Evolutionary conservation across 345 rosid genomes (phyloP), one percentile per base, ranked within the genome.

Genomic region (Fremontodendron californicum): DNA sequence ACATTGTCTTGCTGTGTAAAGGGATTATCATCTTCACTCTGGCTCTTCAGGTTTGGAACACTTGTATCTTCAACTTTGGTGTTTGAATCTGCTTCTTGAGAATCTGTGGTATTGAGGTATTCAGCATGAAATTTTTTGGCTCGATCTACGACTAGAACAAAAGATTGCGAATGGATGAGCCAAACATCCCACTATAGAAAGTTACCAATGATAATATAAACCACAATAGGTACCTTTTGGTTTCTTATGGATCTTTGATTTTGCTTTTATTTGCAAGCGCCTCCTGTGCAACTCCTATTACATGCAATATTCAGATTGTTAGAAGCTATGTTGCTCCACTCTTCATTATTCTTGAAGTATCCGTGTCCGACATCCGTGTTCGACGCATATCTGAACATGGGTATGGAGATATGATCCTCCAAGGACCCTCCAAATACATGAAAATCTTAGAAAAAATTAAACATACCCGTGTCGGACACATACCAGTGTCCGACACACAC

Each of bases 231-330:
- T 77, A 87, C 90, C 93, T 84, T 88, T 82, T 49, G 81, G 74
- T 79, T 82, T 89, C 84, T 87, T 86, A 48, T 63, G 81, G 52
- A 78, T 37, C 83, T 90, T 88, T 52, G 86, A 81, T 78, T 60
- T 81, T 27, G 82, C 79, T 86, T 89, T 91, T 42, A 92, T 77
- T 78, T 84, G 83, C 82, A 92, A 80, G 35, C 97, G 91, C 84
- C 90, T 89, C 82, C 85, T 87, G 76, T 89, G 97, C 51, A 92
- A 90, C 81, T 90, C 94, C 97, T 92, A 76, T 33, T 33, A 78
- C 35, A 65, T n/a, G 9, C 42, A 73, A 40, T 48, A 45, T 31
- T 58, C 27, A 39, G 39, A 29, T 4, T 4, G 33, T 57, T n/a
- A n/a, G n/a, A n/a, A n/a, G n/a, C n/a, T n/a, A n/a, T n/a, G n/a